Conservation (phyloP, 495 filamentous ascomycete genomes). For the Penicillium diatomitis region DNA sequence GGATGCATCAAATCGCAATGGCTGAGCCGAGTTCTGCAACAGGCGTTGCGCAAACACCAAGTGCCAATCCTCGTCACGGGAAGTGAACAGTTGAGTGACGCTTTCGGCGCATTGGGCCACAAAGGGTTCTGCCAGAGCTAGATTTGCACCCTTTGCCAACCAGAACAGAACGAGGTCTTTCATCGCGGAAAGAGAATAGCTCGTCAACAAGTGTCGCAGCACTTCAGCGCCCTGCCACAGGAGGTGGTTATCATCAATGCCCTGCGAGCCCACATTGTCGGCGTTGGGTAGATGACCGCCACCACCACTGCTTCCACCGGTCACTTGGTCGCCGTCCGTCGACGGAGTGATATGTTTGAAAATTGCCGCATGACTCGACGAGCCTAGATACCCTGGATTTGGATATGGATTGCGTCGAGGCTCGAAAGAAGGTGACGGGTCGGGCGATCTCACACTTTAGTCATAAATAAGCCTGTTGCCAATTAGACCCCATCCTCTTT, state of each 20-base stretch:
- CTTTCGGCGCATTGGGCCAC: constrained; percentile 19
- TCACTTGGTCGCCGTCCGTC: constrained; percentile 10
- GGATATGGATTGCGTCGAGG: constrained; percentile 28
- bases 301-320: background rate
- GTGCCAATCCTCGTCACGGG: constrained; percentile 21
- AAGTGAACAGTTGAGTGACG: constrained; percentile 18
- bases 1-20: constrained; percentile 14
- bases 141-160: constrained; percentile 26
- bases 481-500: background rate
- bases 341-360: constrained; percentile 27
- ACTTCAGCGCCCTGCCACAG: constrained; percentile 21
- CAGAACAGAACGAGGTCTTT: constrained; percentile 24
- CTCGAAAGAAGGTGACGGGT: constrained; percentile 16
- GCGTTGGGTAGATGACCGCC: constrained; percentile 1
- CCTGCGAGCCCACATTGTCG: constrained; percentile 6
- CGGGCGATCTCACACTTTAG: constrained; percentile 11
- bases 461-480: background rate
- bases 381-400: constrained; percentile 35
- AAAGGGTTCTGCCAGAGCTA: constrained; percentile 26
- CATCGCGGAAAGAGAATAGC: constrained; percentile 17
- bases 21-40: constrained; percentile 25
- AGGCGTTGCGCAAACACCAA: constrained; percentile 22
- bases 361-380: constrained; percentile 35
- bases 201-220: constrained; percentile 15
- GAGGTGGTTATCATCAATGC: constrained; percentile 16